These are phyloP conservation scores for Aspergillus ustus DNA, from an alignment of 2,329 filamentous ascomycete genomes.

Conservation along the genomic window DNA sequence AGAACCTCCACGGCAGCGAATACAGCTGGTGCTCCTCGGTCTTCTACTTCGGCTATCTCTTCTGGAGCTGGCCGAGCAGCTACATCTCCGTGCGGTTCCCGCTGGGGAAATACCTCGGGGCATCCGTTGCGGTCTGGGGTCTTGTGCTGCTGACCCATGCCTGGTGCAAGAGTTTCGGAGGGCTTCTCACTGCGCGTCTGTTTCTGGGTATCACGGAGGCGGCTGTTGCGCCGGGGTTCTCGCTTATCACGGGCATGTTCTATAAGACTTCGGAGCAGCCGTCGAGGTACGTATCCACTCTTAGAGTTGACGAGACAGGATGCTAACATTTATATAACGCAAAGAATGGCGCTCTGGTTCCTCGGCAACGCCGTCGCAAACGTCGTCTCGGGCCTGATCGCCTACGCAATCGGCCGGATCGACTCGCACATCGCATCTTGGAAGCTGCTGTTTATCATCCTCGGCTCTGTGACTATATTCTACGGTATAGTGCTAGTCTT, in stretches of 20 bases:
- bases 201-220: constrained; percentile 5
- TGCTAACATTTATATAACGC: no score
- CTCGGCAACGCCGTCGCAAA: constrained; percentile 2
- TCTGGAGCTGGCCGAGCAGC: constrained; percentile 33
- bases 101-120: constrained; percentile 30
- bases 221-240: constrained; percentile 12
- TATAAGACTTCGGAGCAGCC: constrained; percentile 10
- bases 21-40: constrained; percentile 37
- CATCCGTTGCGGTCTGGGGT: neutral
- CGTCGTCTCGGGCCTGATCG: neutral
- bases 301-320: no score
- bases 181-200: constrained; percentile 2
- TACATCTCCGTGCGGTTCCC: constrained; percentile 33
- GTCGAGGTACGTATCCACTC: neutral
- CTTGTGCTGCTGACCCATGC: constrained; percentile 4
- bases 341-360: constrained; percentile 10
- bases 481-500: constrained; percentile 2
- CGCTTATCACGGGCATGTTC: constrained; percentile 12
- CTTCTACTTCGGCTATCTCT: constrained; percentile 38
- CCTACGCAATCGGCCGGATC: constrained; percentile 5
- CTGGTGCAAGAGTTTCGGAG: constrained; percentile 2
- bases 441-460: constrained; percentile 15
- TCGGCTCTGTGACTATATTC: neutral
- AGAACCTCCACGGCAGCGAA: constrained; percentile 12
- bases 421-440: constrained; percentile 23